These are phyloP conservation scores for Solanum stenotomum DNA, from an alignment of 257 asterid species.

Conservation along the genomic window DNA sequence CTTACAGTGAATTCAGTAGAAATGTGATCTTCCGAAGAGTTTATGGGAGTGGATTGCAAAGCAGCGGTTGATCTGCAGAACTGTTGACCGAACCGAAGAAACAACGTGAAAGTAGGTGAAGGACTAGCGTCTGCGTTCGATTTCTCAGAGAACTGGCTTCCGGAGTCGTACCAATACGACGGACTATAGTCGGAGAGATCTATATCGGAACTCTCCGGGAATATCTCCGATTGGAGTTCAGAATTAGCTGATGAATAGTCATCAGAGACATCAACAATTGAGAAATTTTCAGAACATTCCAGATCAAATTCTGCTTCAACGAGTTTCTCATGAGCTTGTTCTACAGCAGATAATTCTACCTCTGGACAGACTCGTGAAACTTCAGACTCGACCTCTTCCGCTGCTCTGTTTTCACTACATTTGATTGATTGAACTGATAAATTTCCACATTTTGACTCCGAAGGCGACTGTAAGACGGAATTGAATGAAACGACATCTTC, in stretches of 20 bases:
- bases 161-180: slow-evolving; percentile 62
- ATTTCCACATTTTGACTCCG: slow-evolving; percentile 9
- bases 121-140: slow-evolving; percentile 43
- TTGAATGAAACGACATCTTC: slow-evolving; percentile 12
- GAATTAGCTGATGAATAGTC: slow-evolving; percentile 34
- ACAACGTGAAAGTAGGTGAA: slow-evolving; percentile 60
- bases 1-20: slow-evolving; percentile 49
- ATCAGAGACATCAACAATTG: slow-evolving; percentile 19
- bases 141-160: slow-evolving; percentile 83
- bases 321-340: not conserved
- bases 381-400: not conserved
- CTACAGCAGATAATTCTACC: slow-evolving; percentile 7
- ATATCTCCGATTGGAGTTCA: slow-evolving; percentile 27
- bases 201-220: slow-evolving; percentile 34
- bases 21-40: slow-evolving; percentile 9
- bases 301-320: slow-evolving; percentile 35
- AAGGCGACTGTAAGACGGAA: slow-evolving; percentile 11
- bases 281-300: slow-evolving; percentile 71
- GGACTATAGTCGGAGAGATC: slow-evolving; percentile 52
- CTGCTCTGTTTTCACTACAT: slow-evolving; percentile 5
- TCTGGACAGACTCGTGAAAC: slow-evolving; percentile 7
- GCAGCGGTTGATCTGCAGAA: slow-evolving; percentile 42
- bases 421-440: not conserved
- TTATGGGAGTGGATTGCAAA: not conserved
- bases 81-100: slow-evolving; percentile 52